phyloP scores from a whole-genome alignment of 192 early-diverging fungal genomes.

The Piromyces sp. region DNA sequence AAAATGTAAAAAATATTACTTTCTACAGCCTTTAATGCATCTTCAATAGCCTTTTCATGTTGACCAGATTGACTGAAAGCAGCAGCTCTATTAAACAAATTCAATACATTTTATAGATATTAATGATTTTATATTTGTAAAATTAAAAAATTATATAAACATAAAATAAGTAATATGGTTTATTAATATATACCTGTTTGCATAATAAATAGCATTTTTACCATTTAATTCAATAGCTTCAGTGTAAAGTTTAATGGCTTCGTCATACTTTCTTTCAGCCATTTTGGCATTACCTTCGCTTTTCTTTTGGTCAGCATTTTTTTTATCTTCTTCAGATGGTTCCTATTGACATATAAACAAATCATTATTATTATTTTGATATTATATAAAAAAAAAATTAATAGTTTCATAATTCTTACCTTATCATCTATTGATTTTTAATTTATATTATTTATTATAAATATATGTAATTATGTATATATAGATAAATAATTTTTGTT shows the following conservation, averaged over 20 bases:
- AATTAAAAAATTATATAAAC: no score
- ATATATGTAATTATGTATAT: no score
- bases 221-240: slow-evolving; percentile 72
- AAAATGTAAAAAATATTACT: no score
- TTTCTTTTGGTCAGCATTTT: slow-evolving; percentile 3
- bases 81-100: slow-evolving; percentile 48
- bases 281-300: slow-evolving; percentile 53
- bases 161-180: no score
- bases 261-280: slow-evolving; percentile 57
- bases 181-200: slow-evolving; percentile 57
- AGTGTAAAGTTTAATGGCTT: slow-evolving; percentile 76
- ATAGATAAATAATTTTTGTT: no score
- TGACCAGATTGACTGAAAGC: slow-evolving; percentile 79
- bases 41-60: slow-evolving; percentile 69
- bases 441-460: no score
- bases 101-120: no score
- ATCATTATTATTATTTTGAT: no score
- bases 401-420: no score
- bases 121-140: no score
- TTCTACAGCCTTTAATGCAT: slow-evolving; percentile 67
- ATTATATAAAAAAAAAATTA: no score
- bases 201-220: slow-evolving; percentile 85
- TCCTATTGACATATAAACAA: neutral
- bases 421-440: no score
- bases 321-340: slow-evolving; percentile 2